Percentiles rank a stretch among this genome's conserved stretches.
Conservation (phyloP, 352 stramenopile species). For the Pythium coloratum region DNA sequence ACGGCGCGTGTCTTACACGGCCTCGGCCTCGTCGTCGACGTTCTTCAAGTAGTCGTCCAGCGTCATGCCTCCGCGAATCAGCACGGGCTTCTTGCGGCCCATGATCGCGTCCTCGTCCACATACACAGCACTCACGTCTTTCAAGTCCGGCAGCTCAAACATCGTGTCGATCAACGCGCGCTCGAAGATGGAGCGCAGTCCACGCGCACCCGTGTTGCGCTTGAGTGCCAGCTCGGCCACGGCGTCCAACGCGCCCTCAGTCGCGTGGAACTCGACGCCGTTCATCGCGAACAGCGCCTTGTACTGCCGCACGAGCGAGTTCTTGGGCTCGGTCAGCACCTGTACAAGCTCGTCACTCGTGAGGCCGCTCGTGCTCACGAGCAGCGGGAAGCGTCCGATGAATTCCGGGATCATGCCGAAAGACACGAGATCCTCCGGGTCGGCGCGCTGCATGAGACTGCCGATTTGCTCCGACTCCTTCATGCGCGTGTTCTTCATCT, state of each 20-base stretch:
- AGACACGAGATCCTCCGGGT: constrained; percentile 95
- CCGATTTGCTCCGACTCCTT: constrained; percentile 86
- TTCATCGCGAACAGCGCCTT: constrained; percentile 95
- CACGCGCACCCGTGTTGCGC: constrained; percentile 96
- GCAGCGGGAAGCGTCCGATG: constrained; percentile 96
- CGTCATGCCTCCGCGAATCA: constrained; percentile 76
- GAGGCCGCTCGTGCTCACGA: constrained; percentile 94
- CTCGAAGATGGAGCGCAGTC: constrained; percentile 95
- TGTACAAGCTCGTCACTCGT: constrained; percentile 92
- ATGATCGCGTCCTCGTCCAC: constrained; percentile 92
- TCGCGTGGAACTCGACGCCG: constrained; percentile 96
- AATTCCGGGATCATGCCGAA: constrained; percentile 99
- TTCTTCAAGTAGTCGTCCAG: constrained; percentile 76
- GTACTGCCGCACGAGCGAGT: constrained; percentile 98
- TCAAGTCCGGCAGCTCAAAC: constrained; percentile 94
- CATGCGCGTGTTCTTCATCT: constrained; percentile 85
- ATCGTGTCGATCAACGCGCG: constrained; percentile 95
- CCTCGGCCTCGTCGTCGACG: constrained; percentile 60
- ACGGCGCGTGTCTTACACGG: constrained; percentile 27
- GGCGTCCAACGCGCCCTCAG: constrained; percentile 92
- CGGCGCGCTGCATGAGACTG: constrained; percentile 90
- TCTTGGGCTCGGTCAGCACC: constrained; percentile 97
- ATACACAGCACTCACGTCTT: constrained; percentile 92
- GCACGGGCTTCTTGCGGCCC: constrained; percentile 88
- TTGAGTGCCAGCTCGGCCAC: constrained; percentile 92